phyloP scores from a whole-genome alignment of 345 rosid species.

The Eucalyptus tenuipes region DNA sequence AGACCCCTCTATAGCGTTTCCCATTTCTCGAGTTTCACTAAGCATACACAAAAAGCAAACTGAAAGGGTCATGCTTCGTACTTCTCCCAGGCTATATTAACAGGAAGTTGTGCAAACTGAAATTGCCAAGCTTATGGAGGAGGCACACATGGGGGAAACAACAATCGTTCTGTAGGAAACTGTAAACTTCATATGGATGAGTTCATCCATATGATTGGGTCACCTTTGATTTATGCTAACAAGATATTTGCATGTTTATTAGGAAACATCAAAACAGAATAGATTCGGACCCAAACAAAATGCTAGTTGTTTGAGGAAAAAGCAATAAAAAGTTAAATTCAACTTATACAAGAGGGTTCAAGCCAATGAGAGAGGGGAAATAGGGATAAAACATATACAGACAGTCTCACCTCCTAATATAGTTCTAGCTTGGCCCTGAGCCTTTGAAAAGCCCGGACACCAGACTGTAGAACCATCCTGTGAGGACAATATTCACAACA shows the following conservation, averaged over 20 bases:
- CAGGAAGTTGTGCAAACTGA: background rate
- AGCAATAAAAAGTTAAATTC: background rate
- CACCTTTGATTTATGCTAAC: background rate
- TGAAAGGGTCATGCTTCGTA: background rate
- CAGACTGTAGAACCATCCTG: conserved; percentile 76
- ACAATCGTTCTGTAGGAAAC: background rate
- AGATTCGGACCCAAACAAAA: background rate
- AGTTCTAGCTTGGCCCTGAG: conserved; percentile 59
- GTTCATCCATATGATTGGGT: background rate
- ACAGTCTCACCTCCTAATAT: conserved; percentile 74
- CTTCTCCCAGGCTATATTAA: background rate
- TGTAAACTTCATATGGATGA: background rate
- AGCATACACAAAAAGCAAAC: background rate
- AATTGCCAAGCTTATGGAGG: background rate
- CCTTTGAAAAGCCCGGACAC: conserved; percentile 89
- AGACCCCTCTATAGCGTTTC: background rate
- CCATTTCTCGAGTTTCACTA: background rate
- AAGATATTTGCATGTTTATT: background rate
- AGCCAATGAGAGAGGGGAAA: background rate
- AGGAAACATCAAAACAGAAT: background rate
- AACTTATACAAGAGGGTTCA: background rate
- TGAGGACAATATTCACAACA: background rate
- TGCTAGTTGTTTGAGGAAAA: background rate
- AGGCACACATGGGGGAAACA: background rate
- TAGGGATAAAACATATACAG: background rate